phyloP scores from a whole-genome alignment of 129 eudicot species.

The Pulicaria dysenterica region DNA sequence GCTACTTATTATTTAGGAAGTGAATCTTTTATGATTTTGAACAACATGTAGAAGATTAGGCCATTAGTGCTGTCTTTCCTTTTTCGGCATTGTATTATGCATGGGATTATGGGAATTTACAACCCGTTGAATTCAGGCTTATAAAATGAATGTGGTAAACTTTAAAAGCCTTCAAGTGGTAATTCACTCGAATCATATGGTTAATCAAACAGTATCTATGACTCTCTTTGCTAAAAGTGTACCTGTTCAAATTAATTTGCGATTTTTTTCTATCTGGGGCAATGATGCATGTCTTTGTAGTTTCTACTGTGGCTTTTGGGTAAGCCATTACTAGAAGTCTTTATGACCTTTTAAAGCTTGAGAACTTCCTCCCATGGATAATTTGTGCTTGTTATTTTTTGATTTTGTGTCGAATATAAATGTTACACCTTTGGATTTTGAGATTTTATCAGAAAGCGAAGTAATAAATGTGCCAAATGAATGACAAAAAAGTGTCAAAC shows the following conservation, averaged over 20 bases:
- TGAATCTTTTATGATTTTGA: neutral
- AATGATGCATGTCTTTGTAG: too few relatives aligned
- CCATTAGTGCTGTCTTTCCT: neutral
- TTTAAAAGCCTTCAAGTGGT: neutral
- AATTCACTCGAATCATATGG: neutral
- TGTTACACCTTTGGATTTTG: too few relatives aligned
- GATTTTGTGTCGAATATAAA: too few relatives aligned
- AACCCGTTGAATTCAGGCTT: neutral
- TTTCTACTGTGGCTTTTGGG: too few relatives aligned
- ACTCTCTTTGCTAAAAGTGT: too few relatives aligned
- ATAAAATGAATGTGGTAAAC: neutral
- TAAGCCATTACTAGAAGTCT: too few relatives aligned
- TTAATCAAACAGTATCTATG: too few relatives aligned
- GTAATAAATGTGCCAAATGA: constrained; percentile 13
- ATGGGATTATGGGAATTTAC: neutral
- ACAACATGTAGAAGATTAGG: neutral
- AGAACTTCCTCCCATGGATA: too few relatives aligned
- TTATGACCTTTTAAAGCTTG: too few relatives aligned
- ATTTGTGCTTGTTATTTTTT: too few relatives aligned
- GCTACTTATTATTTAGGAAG: neutral
- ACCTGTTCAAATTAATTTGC: too few relatives aligned
- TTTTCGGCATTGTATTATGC: neutral
- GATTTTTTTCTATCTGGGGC: too few relatives aligned
- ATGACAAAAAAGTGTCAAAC: neutral
- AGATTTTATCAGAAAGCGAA: constrained; percentile 1